Evolutionary conservation across 1,284 basidiomycete species (phyloP).

Genomic region (Rhizopogon parksii): DNA sequence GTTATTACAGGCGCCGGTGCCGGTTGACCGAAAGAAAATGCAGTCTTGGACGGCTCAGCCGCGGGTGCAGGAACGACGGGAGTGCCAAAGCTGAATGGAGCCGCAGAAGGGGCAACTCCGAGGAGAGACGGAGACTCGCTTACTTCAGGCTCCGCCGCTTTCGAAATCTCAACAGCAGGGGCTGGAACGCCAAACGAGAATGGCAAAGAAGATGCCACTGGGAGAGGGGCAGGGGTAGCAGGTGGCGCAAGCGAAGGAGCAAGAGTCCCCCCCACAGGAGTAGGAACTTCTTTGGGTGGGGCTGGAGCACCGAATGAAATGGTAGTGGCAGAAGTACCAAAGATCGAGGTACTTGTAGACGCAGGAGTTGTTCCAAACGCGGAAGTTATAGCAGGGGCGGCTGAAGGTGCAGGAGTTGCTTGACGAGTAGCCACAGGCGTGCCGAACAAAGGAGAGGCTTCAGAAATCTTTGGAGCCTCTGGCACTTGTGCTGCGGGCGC

Average conservation of each 20-base stretch:
- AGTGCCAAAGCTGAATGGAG: conserved; percentile 12
- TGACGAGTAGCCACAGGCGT: conserved; percentile 7
- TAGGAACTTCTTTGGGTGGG: conserved; percentile 14
- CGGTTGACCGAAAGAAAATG: conserved; percentile 12
- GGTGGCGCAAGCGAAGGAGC: background rate
- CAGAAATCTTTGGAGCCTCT: conserved; percentile 7
- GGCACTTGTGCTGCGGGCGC: conserved; percentile 1
- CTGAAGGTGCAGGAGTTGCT: conserved; percentile 10
- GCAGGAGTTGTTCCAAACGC: conserved; percentile 2
- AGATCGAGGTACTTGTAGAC: conserved; percentile 8
- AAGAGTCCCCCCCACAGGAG: background rate
- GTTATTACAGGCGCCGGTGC: conserved; percentile 3
- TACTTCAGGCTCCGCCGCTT: conserved; percentile 3
- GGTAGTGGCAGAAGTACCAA: conserved; percentile 3
- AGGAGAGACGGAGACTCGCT: background rate
- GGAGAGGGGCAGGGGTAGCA: background rate
- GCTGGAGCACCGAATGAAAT: background rate
- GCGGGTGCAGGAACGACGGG: conserved; percentile 2
- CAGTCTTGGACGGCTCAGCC: background rate
- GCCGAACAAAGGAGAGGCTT: conserved; percentile 15
- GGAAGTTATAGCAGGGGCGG: conserved; percentile 8
- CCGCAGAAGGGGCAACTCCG: conserved; percentile 4
- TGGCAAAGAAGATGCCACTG: conserved; percentile 8
- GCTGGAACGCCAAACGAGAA: conserved; percentile 18
- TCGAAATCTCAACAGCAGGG: conserved; percentile 8